Evolutionary conservation across 192 early-diverging fungal genomes (phyloP).

Genomic region (Spinellus fusiger): DNA sequence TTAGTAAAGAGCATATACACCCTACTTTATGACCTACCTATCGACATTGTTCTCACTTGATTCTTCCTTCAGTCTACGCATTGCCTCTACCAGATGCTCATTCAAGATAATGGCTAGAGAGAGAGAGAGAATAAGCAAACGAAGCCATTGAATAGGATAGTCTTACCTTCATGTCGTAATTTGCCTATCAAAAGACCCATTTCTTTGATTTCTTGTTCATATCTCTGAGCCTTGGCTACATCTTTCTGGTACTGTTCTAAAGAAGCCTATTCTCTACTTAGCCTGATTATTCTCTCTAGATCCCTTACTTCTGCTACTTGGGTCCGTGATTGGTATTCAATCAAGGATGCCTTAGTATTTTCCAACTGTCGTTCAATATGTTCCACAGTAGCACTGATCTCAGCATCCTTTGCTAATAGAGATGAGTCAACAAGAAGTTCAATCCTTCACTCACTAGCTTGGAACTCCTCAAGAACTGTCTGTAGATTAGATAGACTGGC

Average conservation of each 20-base stretch:
- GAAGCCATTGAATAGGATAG: neutral
- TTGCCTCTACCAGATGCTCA: constrained; percentile 86
- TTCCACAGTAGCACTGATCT: constrained; percentile 51
- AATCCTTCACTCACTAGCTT: constrained; percentile 65
- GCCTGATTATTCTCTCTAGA: neutral
- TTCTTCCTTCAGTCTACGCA: constrained; percentile 78
- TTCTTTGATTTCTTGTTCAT: constrained; percentile 62
- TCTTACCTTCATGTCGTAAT: constrained; percentile 67
- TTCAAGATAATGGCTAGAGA: constrained; percentile 74
- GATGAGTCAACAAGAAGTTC: neutral
- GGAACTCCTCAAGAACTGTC: constrained; percentile 81
- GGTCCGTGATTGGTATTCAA: constrained; percentile 54
- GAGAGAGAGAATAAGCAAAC: neutral
- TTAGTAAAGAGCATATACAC: neutral
- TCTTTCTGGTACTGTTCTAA: constrained; percentile 47
- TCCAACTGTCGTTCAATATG: constrained; percentile 48
- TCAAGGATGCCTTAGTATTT: constrained; percentile 33
- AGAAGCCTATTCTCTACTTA: constrained; percentile 40
- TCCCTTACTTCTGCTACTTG: constrained; percentile 47
- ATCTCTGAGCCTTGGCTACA: constrained; percentile 43
- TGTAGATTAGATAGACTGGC: constrained; percentile 75
- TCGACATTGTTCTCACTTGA: constrained; percentile 77
- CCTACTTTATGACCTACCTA: constrained; percentile 34
- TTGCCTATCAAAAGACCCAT: constrained; percentile 71
- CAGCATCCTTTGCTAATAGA: constrained; percentile 44